Evolutionary conservation across 257 asterid genomes (phyloP).

Genomic region (Solanum megistacrolobum): DNA sequence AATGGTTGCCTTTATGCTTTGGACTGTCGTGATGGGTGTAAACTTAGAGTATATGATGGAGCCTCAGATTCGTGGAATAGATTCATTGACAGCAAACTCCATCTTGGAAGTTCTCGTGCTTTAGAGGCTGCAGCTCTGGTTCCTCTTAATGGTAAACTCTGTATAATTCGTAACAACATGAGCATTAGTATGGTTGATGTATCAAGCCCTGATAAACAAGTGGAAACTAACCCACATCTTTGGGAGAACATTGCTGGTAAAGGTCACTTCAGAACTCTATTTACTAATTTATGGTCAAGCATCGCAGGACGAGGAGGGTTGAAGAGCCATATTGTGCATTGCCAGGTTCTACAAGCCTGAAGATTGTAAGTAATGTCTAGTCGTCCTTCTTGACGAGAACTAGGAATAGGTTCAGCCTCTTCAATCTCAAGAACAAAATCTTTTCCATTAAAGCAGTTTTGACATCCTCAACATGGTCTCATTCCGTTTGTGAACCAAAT

Average conservation of each 20-base stretch:
- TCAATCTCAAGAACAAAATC: not conserved
- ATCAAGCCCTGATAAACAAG: slow-evolving; percentile 25
- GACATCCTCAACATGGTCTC: not conserved
- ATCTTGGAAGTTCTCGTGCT: slow-evolving; percentile 34
- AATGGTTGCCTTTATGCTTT: slow-evolving; percentile 33
- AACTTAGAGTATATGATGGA: slow-evolving; percentile 32
- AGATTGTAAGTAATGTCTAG: not conserved
- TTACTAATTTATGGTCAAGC: slow-evolving; percentile 39
- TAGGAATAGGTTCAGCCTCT: not conserved
- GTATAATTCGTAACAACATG: slow-evolving; percentile 40
- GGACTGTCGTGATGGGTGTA: slow-evolving; percentile 41
- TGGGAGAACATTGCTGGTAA: slow-evolving; percentile 41
- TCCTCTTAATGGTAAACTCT: slow-evolving; percentile 33
- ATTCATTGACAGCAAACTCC: slow-evolving; percentile 40
- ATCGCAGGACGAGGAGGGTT: slow-evolving; percentile 38
- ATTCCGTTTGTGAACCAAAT: not conserved
- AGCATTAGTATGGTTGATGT: slow-evolving; percentile 40
- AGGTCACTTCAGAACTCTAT: slow-evolving; percentile 32
- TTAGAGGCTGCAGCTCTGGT: slow-evolving; percentile 40
- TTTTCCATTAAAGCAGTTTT: slow-evolving; percentile 3
- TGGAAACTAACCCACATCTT: slow-evolving; percentile 36
- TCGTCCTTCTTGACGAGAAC: not conserved
- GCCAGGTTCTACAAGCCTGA: slow-evolving; percentile 46
- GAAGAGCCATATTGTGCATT: slow-evolving; percentile 40
- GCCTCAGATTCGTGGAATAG: slow-evolving; percentile 22